Base-by-base conservation (phyloP, 768 basidiomycete genomes). In the Rhizopogon vinicolor region DNA sequence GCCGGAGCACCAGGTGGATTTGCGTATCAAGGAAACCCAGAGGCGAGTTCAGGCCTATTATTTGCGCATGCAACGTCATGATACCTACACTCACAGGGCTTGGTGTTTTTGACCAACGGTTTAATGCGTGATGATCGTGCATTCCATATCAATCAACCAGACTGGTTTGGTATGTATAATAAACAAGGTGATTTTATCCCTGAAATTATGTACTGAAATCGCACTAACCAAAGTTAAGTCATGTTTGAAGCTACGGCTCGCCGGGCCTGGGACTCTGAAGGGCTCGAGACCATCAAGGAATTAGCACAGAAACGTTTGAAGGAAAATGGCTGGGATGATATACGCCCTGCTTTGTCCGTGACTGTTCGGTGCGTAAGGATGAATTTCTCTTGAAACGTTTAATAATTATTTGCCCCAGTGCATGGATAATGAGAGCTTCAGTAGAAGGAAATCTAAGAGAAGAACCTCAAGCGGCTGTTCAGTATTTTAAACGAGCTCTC, bases 291-390 rank as follows among this genome's bases (percentile, higher is more conserved):
- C 9, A 46, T 71, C 7, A 69, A 65, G 7, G 52, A 50, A n/a
- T 53, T 62, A 8, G 69, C 65, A 1, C 56, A 60, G 10, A 51
- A 60, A 37, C 63, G 68, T 8, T 41, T 62, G 18, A 25, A 44
- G 5, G 44, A 57, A 7, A 50, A 62, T 42, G 68, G 68, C 1
- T 72, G 70, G 71, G 54, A 67, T 35, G 42, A 45, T n/a, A 60
- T 64, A 14, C 65, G 69, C 7, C 68, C 65, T 1, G 75, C 77
- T 3, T 57, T 79, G 25, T 42, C 73, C 3, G 58, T 63, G 5
- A 78, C 77, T 18, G 60, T 77, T 40, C 63, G 77, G 77, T 74
- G 57, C 10, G 68, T 54, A 10, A 22, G 8, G 8, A 9, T 14
- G 1, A 19, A 5, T 19, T 3, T 25, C n/a, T 25, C 25, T 25